Base-by-base conservation (phyloP, 2,329 filamentous ascomycete genomes). In the Phaeosphaeria sp. region DNA sequence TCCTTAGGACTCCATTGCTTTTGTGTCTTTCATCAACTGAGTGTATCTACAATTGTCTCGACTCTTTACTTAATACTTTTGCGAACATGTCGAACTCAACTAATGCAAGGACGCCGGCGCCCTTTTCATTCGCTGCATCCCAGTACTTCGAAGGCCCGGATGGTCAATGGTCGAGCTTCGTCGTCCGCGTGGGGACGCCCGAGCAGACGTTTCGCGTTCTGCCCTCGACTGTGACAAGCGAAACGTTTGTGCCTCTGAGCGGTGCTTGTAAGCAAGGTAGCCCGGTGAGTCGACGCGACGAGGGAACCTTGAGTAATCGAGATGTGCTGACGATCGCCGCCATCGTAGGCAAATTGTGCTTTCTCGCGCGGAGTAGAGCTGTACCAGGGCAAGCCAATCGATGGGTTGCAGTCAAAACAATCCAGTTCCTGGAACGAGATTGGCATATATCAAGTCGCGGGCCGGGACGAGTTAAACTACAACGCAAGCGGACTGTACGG, bases 151-250 rank as follows among this genome's bases (percentile, higher is more conserved):
- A 55, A 9, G 52, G 52, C 7, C 24, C 56, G 17, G 63, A 65
- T 42, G 63, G 63, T 6, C 53, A 52, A 39, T 74, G 72, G 72
- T 68, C 63, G 2, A 72, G 65, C 22, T 74, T 75, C 43, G 48
- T 56, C 18, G 60, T 75, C n/a, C 56, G 60, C 30, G 61, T 69
- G 5, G 73, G 73, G 21, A 69, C 67, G 0, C 72, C 72, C 3
- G 63, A 63, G 36, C 73, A 74, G 45, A 61, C 49, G 22, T 66
- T 74, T 51, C 66, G 71, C n/a, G 56, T 74, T n/a, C 46, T 74
- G 9, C 65, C 71, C 9, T 71, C 73, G 2, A 49, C 59, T 1
- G 49, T 55, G 9, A 52, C 56, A 1, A 22, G 49, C 58, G 51
- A 61, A 61, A 39, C 57, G 60, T 45, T 62, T 42, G 22, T 67